Evolutionary conservation across 1,139 yeast species (phyloP), one percentile per base, ranked within the genome.

Genomic region (Arxiozyma bovina): DNA sequence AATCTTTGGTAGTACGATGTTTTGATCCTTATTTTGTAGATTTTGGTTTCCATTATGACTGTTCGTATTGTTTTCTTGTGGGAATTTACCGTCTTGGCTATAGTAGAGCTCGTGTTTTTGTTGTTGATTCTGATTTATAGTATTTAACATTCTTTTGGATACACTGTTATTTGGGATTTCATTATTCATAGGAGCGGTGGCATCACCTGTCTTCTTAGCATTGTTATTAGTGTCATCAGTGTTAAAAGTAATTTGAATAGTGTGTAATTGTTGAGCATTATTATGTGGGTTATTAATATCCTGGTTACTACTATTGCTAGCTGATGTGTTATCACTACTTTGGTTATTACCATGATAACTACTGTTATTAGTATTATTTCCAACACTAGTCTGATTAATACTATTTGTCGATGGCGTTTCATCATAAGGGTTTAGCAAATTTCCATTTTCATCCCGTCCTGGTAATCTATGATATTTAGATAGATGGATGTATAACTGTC

Each of bases 401-500:
- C 30, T 42, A 42, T 27, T 48, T 25, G 50, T 9, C 3, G 50
- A 53, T 21, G 56, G 53, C 4, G 30, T 27, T 8, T 27, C 30
- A 23, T 44, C 42, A 47, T 27, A 40, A 12, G 41, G 53, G 34
- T 55, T 55, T 46, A 59, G 41, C 42, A 46, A 21, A 22, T 46
- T 34, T 11, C 42, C 50, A 21, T 22, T 20, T 23, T 48, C 45
- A 21, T 41, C 57, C 53, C 64, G 68, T 38, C 62, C 64, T 1
- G 94, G 94, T 52, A 86, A 74, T 27, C 79, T 77, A 59, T 81
- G 82, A 67, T 85, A 88, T 51, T 83, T 82, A 6, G 88, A 83
- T 64, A 86, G 75, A 69, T 86, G 91, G 60, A 85, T 71, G 66
- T 86, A 93, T 58, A 86, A 72, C 65, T 85, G 93, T 66, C 93